These are phyloP conservation scores for Panicum miliaceum DNA, from an alignment of 176 grass and related monocot species.

Conservation along the genomic window DNA sequence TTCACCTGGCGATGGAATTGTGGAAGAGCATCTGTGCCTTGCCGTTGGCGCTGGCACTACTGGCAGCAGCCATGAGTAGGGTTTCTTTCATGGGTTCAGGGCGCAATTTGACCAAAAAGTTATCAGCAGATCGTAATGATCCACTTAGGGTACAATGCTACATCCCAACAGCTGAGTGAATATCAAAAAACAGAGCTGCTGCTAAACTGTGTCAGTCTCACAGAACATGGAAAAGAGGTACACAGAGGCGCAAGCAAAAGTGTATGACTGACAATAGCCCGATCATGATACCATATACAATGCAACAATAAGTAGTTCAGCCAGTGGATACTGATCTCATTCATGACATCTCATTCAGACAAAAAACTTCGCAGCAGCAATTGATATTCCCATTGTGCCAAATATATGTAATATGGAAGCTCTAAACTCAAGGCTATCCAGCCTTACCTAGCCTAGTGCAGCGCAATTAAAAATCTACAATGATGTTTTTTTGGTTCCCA, in stretches of 20 bases:
- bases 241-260: no score
- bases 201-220: neutral
- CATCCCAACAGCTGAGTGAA: neutral
- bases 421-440: neutral
- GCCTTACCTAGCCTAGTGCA: conserved; percentile 28
- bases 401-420: neutral
- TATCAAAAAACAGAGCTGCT: neutral
- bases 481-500: conserved; percentile 18
- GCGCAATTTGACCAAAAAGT: neutral
- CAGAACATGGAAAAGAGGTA: neutral
- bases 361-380: conserved; percentile 7
- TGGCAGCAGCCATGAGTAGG: neutral
- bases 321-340: neutral
- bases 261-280: neutral
- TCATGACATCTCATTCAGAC: conserved; percentile 11
- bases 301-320: neutral
- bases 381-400: conserved; percentile 19
- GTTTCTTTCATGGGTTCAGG: neutral
- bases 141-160: no score
- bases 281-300: neutral
- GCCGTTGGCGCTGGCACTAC: neutral
- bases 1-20: neutral
- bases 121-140: neutral
- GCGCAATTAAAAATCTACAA: conserved; percentile 33
- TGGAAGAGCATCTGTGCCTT: neutral